Conservation (phyloP, 768 basidiomycete genomes). For the Tricholoma terreum region DNA sequence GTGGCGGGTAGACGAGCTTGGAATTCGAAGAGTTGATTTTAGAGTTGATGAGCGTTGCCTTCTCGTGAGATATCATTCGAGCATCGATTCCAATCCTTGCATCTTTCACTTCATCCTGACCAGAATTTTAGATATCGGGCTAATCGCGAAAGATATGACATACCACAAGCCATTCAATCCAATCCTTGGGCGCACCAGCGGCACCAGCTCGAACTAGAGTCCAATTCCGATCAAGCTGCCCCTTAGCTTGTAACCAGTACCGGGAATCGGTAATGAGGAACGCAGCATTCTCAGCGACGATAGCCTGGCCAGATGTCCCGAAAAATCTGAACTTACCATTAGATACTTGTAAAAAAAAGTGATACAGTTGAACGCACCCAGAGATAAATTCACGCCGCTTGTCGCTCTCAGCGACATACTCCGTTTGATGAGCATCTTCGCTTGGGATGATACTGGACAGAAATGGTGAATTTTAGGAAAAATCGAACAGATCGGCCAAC, state of each 20-base stretch:
- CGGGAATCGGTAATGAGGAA: conserved; percentile 79
- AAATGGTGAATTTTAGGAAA: conserved; percentile 7
- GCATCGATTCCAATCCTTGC: conserved; percentile 79
- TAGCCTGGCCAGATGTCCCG: conserved; percentile 62
- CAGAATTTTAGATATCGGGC: neutral
- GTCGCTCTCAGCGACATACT: conserved; percentile 75
- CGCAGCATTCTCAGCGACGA: conserved; percentile 63
- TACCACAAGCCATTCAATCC: conserved; percentile 78
- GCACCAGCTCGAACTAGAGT: conserved; percentile 56
- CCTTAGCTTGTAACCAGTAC: conserved; percentile 77
- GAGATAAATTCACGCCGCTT: conserved; percentile 77
- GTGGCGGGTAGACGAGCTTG: conserved; percentile 74
- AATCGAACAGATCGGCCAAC: conserved; percentile 24
- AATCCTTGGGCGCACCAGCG: conserved; percentile 56
- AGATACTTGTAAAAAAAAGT: neutral
- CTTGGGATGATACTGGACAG: conserved; percentile 64
- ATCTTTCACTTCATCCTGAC: conserved; percentile 37
- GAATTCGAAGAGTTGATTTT: conserved; percentile 53
- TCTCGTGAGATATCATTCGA: conserved; percentile 75
- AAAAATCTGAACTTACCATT: conserved; percentile 21
- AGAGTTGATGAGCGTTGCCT: conserved; percentile 56
- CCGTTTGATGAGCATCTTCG: conserved; percentile 82
- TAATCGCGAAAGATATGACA: conserved; percentile 16
- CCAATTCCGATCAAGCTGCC: conserved; percentile 76
- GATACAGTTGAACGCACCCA: conserved; percentile 49